A percentile compares a stretch with the other conserved stretches of the same genome.
Conservation (phyloP, 2,329 filamentous ascomycete genomes). For the Fusarium liriodendri region DNA sequence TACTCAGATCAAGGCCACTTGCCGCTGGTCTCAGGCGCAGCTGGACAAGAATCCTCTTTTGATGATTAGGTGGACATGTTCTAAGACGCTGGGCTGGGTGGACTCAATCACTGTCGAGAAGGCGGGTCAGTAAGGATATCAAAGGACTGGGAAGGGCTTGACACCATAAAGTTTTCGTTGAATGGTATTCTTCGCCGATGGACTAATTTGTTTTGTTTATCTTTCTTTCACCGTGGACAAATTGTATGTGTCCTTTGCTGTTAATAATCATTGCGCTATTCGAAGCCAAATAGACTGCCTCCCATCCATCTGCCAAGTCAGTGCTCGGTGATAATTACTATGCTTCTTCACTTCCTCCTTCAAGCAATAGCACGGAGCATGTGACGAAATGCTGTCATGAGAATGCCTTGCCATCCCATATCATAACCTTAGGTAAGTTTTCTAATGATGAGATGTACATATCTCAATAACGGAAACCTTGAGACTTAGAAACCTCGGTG, state of each 20-base stretch:
- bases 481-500: neutral
- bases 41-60: neutral
- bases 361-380: neutral
- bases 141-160: neutral
- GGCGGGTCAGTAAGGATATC: neutral
- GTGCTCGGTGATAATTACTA: neutral
- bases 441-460: neutral
- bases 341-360: neutral
- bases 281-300: neutral
- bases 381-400: neutral
- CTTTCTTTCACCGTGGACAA: neutral
- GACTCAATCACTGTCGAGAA: neutral
- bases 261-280: neutral
- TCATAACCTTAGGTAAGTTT: neutral
- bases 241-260: neutral
- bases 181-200: neutral
- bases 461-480: neutral
- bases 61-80: neutral
- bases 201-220: neutral
- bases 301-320: neutral
- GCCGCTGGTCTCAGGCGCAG: neutral
- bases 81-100: neutral
- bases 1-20: neutral
- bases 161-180: neutral
- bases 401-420: neutral